Conservation (phyloP, 106 monocot species). For the Dendrobium huoshanense region DNA sequence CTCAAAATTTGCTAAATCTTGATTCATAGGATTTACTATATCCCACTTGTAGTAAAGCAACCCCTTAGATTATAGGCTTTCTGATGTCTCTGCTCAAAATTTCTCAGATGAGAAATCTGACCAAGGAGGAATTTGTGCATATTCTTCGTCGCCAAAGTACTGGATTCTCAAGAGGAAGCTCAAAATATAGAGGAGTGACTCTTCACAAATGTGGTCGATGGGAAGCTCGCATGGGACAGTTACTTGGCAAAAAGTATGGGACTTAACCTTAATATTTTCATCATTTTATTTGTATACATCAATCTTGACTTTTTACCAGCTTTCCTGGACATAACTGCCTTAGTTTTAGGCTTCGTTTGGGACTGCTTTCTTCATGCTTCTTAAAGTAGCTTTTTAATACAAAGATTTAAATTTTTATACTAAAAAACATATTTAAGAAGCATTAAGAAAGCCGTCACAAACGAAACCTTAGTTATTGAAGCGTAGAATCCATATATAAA, state of each 20-base stretch:
- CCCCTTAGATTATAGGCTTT: background rate
- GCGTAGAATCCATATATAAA: background rate
- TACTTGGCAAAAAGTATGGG: constrained; percentile 70
- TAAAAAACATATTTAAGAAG: too few species aligned
- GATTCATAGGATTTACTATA: too few species aligned
- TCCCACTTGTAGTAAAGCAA: too few species aligned
- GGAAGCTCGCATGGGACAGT: constrained; percentile 85
- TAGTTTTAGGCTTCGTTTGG: background rate
- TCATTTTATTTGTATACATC: background rate
- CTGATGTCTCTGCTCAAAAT: background rate
- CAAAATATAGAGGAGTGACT: constrained; percentile 72
- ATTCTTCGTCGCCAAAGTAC: constrained; percentile 70
- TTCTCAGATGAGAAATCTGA: constrained; percentile 49
- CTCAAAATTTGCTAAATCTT: too few species aligned
- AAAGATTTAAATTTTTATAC: too few species aligned
- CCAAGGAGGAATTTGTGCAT: constrained; percentile 76
- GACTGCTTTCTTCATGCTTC: too few species aligned
- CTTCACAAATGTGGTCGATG: constrained; percentile 81
- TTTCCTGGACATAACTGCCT: background rate
- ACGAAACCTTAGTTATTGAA: background rate
- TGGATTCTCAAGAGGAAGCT: constrained; percentile 72
- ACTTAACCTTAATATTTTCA: background rate
- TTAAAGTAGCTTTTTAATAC: too few species aligned
- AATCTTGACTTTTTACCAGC: background rate
- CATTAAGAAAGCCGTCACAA: too few species aligned